phyloP scores from a whole-genome alignment of 1,284 basidiomycete species.

The Austroboletus niveus region DNA sequence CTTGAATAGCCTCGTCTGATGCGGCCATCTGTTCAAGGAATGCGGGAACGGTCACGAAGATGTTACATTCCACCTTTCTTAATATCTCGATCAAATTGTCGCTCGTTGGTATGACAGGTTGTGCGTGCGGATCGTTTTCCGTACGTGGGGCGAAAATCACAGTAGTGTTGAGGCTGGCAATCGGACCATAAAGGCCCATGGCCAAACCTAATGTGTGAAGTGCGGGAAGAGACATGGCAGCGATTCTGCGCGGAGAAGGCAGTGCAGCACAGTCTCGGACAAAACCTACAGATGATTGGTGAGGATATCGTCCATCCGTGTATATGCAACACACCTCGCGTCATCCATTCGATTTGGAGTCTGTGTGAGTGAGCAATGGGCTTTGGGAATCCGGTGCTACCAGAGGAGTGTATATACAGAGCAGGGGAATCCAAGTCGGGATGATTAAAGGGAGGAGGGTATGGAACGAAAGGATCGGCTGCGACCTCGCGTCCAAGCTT shows the following conservation, averaged over 20 bases:
- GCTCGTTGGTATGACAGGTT: constrained; percentile 19
- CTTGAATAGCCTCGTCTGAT: constrained; percentile 4
- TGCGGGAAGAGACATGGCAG: constrained; percentile 25
- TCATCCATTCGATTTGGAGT: constrained; percentile 26
- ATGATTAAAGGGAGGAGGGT: constrained; percentile 15
- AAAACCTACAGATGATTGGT: constrained; percentile 5
- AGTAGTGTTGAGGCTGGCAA: constrained; percentile 7
- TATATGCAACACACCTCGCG: constrained; percentile 13
- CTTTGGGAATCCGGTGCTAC: background rate
- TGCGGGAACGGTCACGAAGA: constrained; percentile 22
- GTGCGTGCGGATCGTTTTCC: constrained; percentile 4
- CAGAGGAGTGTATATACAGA: background rate
- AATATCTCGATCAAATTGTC: constrained; percentile 15
- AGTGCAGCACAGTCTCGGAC: background rate
- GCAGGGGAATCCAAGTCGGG: constrained; percentile 18
- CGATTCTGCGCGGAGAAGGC: constrained; percentile 18
- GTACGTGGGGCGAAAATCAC: constrained; percentile 19
- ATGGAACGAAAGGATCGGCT: constrained; percentile 27
- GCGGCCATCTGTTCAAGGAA: constrained; percentile 21
- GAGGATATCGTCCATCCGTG: background rate
- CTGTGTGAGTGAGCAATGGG: constrained; percentile 22
- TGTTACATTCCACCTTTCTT: background rate
- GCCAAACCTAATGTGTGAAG: constrained; percentile 26
- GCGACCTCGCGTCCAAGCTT: constrained; percentile 30
- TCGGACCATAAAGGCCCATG: constrained; percentile 15